Conservation (phyloP, 1,284 basidiomycete genomes). For the Apiotrichum mycotoxinovorans region DNA sequence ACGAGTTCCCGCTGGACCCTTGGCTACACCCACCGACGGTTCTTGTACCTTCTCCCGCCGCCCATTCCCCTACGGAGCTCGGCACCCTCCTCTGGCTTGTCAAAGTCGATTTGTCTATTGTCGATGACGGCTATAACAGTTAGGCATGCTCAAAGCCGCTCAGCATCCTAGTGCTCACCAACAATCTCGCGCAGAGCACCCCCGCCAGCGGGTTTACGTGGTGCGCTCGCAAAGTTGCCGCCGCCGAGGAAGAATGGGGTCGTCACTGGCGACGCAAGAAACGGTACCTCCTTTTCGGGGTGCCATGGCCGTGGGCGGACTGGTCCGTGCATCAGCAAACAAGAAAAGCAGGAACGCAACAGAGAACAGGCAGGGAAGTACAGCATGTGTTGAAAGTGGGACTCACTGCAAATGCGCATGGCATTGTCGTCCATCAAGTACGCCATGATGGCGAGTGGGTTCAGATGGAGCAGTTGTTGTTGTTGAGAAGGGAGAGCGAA, state of each 20-base stretch:
- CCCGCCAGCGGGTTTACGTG: constrained; percentile 26
- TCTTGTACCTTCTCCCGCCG: constrained; percentile 83
- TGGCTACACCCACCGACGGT: constrained; percentile 56
- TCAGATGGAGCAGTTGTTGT: background rate
- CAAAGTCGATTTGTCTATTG: constrained; percentile 71
- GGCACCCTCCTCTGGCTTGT: constrained; percentile 80
- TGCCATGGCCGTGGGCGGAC: constrained; percentile 87
- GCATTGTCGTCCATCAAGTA: constrained; percentile 24
- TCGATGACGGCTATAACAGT: constrained; percentile 50
- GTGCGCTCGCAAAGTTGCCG: constrained; percentile 61
- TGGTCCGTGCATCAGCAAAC: constrained; percentile 40
- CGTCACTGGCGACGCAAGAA: constrained; percentile 62
- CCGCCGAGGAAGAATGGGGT: constrained; percentile 70
- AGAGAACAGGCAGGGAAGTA: background rate
- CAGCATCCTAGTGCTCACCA: constrained; percentile 30
- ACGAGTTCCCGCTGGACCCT: background rate
- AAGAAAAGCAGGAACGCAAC: background rate
- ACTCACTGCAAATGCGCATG: constrained; percentile 24
- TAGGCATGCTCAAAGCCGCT: background rate
- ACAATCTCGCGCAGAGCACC: constrained; percentile 48
- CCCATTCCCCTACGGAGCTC: constrained; percentile 60
- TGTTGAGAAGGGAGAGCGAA: background rate
- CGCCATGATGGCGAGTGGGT: constrained; percentile 12
- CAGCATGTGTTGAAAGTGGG: background rate
- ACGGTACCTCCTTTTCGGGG: constrained; percentile 69